These are phyloP conservation scores for Schizophyllum amplum DNA, from an alignment of 1,284 basidiomycete genomes.

Conservation along the genomic window DNA sequence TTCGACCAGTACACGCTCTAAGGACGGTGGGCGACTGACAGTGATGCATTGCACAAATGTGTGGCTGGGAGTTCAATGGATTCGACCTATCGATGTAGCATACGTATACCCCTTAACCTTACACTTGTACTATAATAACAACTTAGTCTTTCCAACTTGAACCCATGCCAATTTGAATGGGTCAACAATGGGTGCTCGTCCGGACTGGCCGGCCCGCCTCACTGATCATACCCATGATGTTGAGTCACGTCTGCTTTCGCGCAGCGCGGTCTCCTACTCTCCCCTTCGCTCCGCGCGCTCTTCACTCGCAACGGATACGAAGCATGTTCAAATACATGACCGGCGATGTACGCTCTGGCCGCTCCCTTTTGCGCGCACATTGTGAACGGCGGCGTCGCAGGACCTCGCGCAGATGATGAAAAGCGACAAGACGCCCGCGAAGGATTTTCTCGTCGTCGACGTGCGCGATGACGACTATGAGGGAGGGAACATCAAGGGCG, in stretches of 20 bases:
- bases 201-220: too few species aligned
- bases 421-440: slow-evolving; percentile 42
- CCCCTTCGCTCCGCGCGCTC: background rate
- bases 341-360: slow-evolving; percentile 17
- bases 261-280: too few species aligned
- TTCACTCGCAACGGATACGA: background rate
- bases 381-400: slow-evolving; percentile 26
- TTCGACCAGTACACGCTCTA: slow-evolving; percentile 5
- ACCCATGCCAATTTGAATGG: too few species aligned
- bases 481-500: slow-evolving; percentile 68
- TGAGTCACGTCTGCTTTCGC: background rate
- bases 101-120: too few species aligned
- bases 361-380: background rate
- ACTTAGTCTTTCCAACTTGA: too few species aligned
- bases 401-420: slow-evolving; percentile 63
- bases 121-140: too few species aligned
- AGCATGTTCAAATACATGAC: slow-evolving; percentile 38
- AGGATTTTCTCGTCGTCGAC: slow-evolving; percentile 69
- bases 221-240: too few species aligned
- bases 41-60: too few species aligned
- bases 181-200: too few species aligned
- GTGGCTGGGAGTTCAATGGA: too few species aligned
- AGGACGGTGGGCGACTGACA: too few species aligned
- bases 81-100: too few species aligned
- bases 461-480: slow-evolving; percentile 70